These are phyloP conservation scores for Neocucurbitaria cava DNA, from an alignment of 2,329 filamentous ascomycete species.

Conservation along the genomic window DNA sequence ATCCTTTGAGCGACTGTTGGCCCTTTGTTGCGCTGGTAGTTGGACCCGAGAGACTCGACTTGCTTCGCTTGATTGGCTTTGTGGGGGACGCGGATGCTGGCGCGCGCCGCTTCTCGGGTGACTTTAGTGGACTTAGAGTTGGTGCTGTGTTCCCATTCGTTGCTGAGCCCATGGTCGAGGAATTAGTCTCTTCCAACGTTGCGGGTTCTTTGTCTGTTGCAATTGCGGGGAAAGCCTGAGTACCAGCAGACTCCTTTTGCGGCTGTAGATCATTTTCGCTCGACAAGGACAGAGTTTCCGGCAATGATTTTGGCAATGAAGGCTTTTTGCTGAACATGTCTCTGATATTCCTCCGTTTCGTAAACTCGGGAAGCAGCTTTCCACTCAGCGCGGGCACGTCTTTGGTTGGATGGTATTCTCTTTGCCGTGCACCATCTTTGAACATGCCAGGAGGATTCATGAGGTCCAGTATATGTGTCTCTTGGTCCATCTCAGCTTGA, in stretches of 20 bases:
- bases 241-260: slow-evolving; percentile 1
- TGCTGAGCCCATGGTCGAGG: slow-evolving; percentile 7
- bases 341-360: slow-evolving; percentile 81
- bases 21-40: slow-evolving; percentile 50
- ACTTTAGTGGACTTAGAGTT: slow-evolving; percentile 24
- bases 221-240: slow-evolving; percentile 1
- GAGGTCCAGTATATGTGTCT: slow-evolving; percentile 69
- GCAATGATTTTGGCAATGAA: slow-evolving; percentile 10
- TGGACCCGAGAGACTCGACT: slow-evolving; percentile 44
- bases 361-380: slow-evolving; percentile 85
- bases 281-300: slow-evolving; percentile 3
- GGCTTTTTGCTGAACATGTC: slow-evolving; percentile 78
- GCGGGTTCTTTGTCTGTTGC: slow-evolving; percentile 17
- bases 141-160: slow-evolving; percentile 5
- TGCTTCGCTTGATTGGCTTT: slow-evolving; percentile 58
- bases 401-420: slow-evolving; percentile 68
- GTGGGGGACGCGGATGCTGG: slow-evolving; percentile 24
- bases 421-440: slow-evolving; percentile 67
- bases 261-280: slow-evolving; percentile 1
- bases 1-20: slow-evolving; percentile 74
- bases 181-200: slow-evolving; percentile 3
- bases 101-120: slow-evolving; percentile 40
- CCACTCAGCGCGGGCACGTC: slow-evolving; percentile 78
- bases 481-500: slow-evolving; percentile 48
- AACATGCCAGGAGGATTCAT: slow-evolving; percentile 82